Conservation (phyloP, 2,329 filamentous ascomycete genomes). For the Fusarium austroafricanum region DNA sequence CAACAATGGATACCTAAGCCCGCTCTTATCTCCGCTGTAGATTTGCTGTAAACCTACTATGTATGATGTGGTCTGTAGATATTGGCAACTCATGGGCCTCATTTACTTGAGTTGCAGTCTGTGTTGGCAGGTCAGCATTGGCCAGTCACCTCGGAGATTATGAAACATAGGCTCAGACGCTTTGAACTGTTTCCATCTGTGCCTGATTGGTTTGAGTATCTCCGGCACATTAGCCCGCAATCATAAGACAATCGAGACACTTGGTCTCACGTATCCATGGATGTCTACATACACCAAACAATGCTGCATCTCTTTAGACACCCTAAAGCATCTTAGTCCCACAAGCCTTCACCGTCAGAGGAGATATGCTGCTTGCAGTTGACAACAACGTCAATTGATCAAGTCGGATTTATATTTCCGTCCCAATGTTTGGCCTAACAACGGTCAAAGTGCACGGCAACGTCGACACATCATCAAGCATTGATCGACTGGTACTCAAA, state of each 20-base stretch:
- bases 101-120: slow-evolving; percentile 16
- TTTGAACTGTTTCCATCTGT: background rate
- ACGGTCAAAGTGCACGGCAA: background rate
- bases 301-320: too few relatives aligned
- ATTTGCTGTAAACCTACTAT: too few relatives aligned
- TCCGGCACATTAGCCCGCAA: slow-evolving; percentile 1
- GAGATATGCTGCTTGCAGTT: too few relatives aligned
- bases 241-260: background rate
- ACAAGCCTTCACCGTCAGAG: too few relatives aligned
- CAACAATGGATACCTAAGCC: slow-evolving; percentile 32
- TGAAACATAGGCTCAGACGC: slow-evolving; percentile 29
- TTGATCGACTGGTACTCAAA: background rate
- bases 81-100: slow-evolving; percentile 11
- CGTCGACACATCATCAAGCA: background rate
- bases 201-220: slow-evolving; percentile 21
- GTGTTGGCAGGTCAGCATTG: slow-evolving; percentile 36
- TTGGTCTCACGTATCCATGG: background rate
- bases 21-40: slow-evolving; percentile 35
- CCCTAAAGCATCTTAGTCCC: too few relatives aligned
- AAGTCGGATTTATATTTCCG: background rate
- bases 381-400: background rate
- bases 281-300: too few relatives aligned
- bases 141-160: slow-evolving; percentile 14
- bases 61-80: background rate
- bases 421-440: too few relatives aligned